Percentiles rank a stretch among this genome's conserved stretches.
Evolutionary conservation across 176 grass and related monocot genomes (phyloP).

Genomic region (Puya raimondii): DNA sequence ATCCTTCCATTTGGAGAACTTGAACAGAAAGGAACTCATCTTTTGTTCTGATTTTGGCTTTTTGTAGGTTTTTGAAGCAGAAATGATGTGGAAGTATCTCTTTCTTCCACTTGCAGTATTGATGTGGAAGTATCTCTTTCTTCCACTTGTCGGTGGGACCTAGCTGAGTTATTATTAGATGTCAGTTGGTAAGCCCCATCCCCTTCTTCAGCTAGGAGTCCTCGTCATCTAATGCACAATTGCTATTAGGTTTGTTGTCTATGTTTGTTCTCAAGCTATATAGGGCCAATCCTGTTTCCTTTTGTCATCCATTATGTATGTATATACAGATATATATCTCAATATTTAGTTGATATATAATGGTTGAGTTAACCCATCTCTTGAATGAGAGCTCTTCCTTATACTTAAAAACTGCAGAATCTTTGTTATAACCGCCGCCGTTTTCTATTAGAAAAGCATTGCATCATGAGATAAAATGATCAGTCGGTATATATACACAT

Average conservation of each 20-base stretch:
- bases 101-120: neutral
- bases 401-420: neutral
- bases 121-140: conserved; percentile 1
- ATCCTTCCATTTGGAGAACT: conserved; percentile 1
- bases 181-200: conserved; percentile 7
- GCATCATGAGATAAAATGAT: neutral
- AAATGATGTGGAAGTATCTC: neutral
- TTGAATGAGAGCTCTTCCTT: conserved; percentile 1
- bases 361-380: neutral
- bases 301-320: conserved; percentile 17
- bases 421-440: neutral
- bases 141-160: conserved; percentile 6
- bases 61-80: conserved; percentile 28
- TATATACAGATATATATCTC: conserved; percentile 46
- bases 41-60: conserved; percentile 24
- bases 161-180: conserved; percentile 25
- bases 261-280: conserved; percentile 24
- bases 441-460: neutral
- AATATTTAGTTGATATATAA: neutral
- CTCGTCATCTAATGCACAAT: conserved; percentile 10
- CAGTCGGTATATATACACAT: neutral
- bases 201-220: neutral
- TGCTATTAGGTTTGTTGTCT: conserved; percentile 18
- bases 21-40: conserved; percentile 24
- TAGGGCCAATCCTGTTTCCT: conserved; percentile 20